A percentile compares a stretch with the other conserved stretches of the same genome.
phyloP scores from a whole-genome alignment of 768 basidiomycete species.

The Serendipita sp. region DNA sequence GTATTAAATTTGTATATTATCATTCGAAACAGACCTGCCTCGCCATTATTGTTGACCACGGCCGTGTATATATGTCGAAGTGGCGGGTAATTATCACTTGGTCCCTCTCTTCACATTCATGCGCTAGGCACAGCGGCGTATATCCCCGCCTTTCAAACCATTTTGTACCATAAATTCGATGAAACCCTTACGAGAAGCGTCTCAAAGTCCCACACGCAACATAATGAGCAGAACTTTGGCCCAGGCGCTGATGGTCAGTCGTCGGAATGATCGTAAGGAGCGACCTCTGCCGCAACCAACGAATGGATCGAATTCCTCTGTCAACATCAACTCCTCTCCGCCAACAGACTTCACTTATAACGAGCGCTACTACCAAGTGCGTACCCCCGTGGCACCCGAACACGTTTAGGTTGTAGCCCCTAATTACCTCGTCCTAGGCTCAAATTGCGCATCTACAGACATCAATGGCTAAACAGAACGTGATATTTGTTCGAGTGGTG shows the following conservation, averaged over 20 bases:
- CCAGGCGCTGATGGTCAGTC: background rate
- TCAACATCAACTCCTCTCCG: background rate
- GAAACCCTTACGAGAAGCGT: background rate
- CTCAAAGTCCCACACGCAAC: background rate
- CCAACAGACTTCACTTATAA: background rate
- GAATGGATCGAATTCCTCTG: background rate
- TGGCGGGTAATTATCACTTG: no score
- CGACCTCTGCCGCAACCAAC: background rate
- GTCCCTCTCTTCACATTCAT: no score
- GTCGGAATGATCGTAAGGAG: background rate
- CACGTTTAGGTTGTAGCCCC: background rate
- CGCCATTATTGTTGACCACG: no score
- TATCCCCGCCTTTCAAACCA: no score
- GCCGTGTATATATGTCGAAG: no score
- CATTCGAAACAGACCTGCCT: no score
- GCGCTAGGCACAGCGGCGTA: no score
- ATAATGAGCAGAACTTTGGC: background rate
- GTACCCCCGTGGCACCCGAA: background rate
- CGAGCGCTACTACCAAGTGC: slow-evolving; percentile 4
- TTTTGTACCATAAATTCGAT: background rate
- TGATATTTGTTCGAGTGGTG: background rate
- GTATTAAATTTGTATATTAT: no score
- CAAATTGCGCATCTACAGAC: slow-evolving; percentile 6
- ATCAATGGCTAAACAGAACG: background rate
- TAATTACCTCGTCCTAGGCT: background rate